Percentiles rank a stretch among this genome's conserved stretches.
These are phyloP conservation scores for Leucaena leucocephala DNA, from an alignment of 306 rosid genomes.

Conservation along the genomic window DNA sequence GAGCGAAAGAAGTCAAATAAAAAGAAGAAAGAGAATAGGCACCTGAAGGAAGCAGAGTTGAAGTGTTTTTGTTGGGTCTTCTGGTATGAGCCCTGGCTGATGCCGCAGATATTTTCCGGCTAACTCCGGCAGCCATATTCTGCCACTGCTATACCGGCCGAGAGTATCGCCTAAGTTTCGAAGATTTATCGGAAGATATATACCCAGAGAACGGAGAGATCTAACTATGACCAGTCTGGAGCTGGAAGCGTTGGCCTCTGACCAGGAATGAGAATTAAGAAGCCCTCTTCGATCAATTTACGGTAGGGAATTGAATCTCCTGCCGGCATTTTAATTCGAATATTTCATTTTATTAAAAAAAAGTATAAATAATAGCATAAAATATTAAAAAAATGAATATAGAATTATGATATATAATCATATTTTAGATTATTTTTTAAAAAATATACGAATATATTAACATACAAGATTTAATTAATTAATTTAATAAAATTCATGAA, in stretches of 20 bases:
- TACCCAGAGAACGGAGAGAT: neutral
- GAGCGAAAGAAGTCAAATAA: neutral
- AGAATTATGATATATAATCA: no score
- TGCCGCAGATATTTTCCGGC: constrained; percentile 78
- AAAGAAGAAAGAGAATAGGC: neutral
- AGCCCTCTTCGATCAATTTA: neutral
- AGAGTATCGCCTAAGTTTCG: constrained; percentile 6
- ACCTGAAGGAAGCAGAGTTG: constrained; percentile 69
- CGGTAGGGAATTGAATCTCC: neutral
- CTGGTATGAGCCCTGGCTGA: constrained; percentile 86
- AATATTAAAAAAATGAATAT: no score
- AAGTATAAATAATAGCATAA: no score
- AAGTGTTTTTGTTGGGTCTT: constrained; percentile 50
- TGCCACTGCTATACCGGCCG: neutral
- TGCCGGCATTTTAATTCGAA: neutral
- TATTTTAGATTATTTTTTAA: no score
- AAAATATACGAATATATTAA: no score
- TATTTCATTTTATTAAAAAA: no score
- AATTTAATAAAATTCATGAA: no score
- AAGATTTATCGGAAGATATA: neutral
- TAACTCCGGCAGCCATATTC: constrained; percentile 63
- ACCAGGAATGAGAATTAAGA: neutral
- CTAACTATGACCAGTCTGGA: neutral
- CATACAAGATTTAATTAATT: no score
- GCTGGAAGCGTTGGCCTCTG: neutral